Evolutionary conservation across 768 basidiomycete genomes (phyloP).

Genomic region (Calocybe gangraenosa): DNA sequence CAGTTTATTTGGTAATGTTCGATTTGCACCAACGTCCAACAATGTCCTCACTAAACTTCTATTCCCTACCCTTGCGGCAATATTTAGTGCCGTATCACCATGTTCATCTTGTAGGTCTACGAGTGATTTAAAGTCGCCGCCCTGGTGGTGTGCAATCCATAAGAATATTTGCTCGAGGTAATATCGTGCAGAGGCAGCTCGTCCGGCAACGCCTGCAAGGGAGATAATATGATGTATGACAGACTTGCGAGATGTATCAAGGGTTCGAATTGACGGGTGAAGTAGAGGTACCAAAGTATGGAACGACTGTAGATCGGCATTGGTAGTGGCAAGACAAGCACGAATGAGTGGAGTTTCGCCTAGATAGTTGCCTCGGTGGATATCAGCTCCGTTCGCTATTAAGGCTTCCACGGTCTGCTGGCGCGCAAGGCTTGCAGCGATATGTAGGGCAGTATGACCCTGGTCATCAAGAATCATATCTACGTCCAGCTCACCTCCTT

Average conservation of each 20-base stretch:
- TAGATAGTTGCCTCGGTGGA: slow-evolving; percentile 86
- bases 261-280: slow-evolving; percentile 74
- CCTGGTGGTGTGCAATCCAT: slow-evolving; percentile 77
- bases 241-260: slow-evolving; percentile 82
- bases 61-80: slow-evolving; percentile 92
- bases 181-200: slow-evolving; percentile 79
- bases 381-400: slow-evolving; percentile 75
- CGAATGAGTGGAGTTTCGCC: slow-evolving; percentile 96
- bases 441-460: slow-evolving; percentile 90
- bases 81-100: slow-evolving; percentile 94
- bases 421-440: slow-evolving; percentile 84
- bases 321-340: slow-evolving; percentile 85
- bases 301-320: slow-evolving; percentile 77
- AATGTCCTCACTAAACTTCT: slow-evolving; percentile 80
- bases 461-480: slow-evolving; percentile 91
- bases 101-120: slow-evolving; percentile 93
- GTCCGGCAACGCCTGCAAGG: slow-evolving; percentile 87
- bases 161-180: slow-evolving; percentile 89
- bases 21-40: slow-evolving; percentile 91
- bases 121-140: slow-evolving; percentile 70
- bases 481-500: slow-evolving; percentile 45
- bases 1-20: slow-evolving; percentile 84
- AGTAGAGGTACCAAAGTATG: slow-evolving; percentile 58
- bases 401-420: slow-evolving; percentile 65
- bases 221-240: slow-evolving; percentile 91